phyloP scores from a whole-genome alignment of 2,329 filamentous ascomycete genomes.

The Scedosporium aurantiacum region DNA sequence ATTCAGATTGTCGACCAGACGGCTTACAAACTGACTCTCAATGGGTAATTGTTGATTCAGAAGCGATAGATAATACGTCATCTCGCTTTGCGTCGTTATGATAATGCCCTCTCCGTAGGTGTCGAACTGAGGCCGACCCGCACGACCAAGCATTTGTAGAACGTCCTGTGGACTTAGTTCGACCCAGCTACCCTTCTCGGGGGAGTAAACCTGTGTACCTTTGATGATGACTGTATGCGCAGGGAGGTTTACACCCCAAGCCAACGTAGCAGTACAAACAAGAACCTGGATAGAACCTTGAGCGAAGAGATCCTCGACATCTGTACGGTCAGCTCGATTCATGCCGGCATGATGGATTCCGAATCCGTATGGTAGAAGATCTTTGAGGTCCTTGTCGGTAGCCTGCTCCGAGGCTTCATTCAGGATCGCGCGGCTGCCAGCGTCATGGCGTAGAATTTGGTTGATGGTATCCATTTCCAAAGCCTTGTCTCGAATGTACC shows the following conservation, averaged over 20 bases:
- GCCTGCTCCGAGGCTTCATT: constrained; percentile 74
- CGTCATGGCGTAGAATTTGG: constrained; percentile 86
- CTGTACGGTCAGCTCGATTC: constrained; percentile 86
- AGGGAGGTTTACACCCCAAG: constrained; percentile 97
- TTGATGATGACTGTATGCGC: constrained; percentile 99
- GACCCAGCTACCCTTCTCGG: constrained; percentile 97
- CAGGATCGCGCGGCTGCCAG: constrained; percentile 79
- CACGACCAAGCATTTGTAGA: constrained; percentile 95
- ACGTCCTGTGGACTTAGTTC: constrained; percentile 96
- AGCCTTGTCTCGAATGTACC: constrained; percentile 91
- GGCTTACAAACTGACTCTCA: constrained; percentile 89
- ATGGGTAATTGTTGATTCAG: constrained; percentile 97
- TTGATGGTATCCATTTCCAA: constrained; percentile 96
- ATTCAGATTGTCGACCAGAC: constrained; percentile 89
- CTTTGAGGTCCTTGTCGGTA: constrained; percentile 80
- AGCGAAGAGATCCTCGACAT: constrained; percentile 89
- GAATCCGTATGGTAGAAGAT: constrained; percentile 89
- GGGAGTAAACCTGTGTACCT: constrained; percentile 94
- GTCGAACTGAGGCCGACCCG: constrained; percentile 90
- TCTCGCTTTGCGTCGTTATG: constrained; percentile 88
- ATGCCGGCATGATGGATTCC: constrained; percentile 98
- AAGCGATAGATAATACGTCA: constrained; percentile 93
- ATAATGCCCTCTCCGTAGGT: constrained; percentile 98
- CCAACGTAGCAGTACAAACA: constrained; percentile 93
- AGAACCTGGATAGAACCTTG: constrained; percentile 88